phyloP scores from a whole-genome alignment of 176 grass and related monocot genomes.

The Rhipidocladum racemiflorum region DNA sequence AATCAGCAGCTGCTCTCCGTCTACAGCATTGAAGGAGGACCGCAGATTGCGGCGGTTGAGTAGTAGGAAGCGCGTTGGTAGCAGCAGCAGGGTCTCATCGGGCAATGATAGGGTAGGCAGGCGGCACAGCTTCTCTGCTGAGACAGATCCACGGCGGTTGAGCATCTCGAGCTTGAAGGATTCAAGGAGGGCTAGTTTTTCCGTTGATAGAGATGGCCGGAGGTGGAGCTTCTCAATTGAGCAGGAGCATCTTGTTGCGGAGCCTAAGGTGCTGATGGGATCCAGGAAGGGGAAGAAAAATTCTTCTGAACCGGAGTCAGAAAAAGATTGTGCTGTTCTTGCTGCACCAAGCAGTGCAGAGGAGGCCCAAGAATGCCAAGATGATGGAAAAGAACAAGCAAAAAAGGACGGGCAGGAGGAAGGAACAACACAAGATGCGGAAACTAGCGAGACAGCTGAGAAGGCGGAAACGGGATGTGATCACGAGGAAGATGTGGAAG shows the following conservation, averaged over 20 bases:
- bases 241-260: constrained; percentile 68
- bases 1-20: constrained; percentile 43
- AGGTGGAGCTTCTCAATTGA: constrained; percentile 94
- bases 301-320: constrained; percentile 45
- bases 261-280: constrained; percentile 58
- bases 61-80: constrained; percentile 48
- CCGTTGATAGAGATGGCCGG: constrained; percentile 63
- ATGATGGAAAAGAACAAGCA: constrained; percentile 40
- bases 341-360: constrained; percentile 42
- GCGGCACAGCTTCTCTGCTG: constrained; percentile 82
- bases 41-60: constrained; percentile 52
- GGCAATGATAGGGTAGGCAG: constrained; percentile 53
- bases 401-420: constrained; percentile 38
- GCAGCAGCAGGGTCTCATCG: constrained; percentile 35
- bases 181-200: constrained; percentile 78
- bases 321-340: constrained; percentile 31
- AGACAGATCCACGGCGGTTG: constrained; percentile 53
- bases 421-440: background rate
- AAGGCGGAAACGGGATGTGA: constrained; percentile 26
- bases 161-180: constrained; percentile 75
- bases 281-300: constrained; percentile 52
- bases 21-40: constrained; percentile 51
- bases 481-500: constrained; percentile 5
- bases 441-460: constrained; percentile 8
- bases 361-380: constrained; percentile 34